Conservation (phyloP, 176 grass and related monocot species). For the Leersia perrieri region DNA sequence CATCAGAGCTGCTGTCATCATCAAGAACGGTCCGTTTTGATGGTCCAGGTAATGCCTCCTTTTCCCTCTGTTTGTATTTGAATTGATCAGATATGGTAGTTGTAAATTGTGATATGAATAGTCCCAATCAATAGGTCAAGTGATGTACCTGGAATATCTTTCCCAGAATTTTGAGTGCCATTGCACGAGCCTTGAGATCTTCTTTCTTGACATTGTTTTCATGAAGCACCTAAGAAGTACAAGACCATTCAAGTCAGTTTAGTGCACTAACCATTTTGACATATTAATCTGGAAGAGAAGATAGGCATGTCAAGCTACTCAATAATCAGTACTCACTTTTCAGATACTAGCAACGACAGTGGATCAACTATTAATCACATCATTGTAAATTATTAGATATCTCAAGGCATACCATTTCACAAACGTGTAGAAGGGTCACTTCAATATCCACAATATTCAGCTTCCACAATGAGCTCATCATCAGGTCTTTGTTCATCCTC, state of each 20-base stretch:
- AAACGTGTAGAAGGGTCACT: constrained; percentile 91
- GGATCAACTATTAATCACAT: background rate
- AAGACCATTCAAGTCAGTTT: background rate
- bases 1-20: constrained; percentile 66
- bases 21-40: constrained; percentile 76
- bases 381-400: background rate
- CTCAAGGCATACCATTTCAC: constrained; percentile 72
- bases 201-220: constrained; percentile 94
- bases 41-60: constrained; percentile 63
- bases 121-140: background rate
- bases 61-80: constrained; percentile 59
- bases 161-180: constrained; percentile 83
- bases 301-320: background rate
- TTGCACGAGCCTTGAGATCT: constrained; percentile 70
- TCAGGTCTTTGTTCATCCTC: constrained; percentile 92
- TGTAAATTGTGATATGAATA: background rate
- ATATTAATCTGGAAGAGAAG: background rate
- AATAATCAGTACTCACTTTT: background rate
- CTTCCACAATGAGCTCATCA: constrained; percentile 97
- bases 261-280: background rate
- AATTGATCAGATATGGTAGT: constrained; percentile 15
- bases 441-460: constrained; percentile 95
- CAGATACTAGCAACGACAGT: background rate
- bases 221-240: constrained; percentile 61
- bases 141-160: constrained; percentile 78